These are phyloP conservation scores for Leccinum barrowsii DNA, from an alignment of 768 basidiomycete species.

Conservation along the genomic window DNA sequence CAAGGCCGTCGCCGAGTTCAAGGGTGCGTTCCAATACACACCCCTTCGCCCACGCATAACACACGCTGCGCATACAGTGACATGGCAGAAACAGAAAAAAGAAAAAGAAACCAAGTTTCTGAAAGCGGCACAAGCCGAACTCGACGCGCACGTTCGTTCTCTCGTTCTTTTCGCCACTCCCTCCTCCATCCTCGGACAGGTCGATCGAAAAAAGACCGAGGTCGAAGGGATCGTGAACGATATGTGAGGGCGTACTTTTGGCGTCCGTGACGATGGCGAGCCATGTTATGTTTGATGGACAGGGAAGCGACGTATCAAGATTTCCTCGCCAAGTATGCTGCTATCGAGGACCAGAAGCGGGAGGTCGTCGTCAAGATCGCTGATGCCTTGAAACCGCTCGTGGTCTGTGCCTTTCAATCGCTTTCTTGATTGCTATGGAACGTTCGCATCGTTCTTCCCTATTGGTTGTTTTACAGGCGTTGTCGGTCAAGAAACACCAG, in stretches of 20 bases:
- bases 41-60: not conserved
- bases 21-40: conserved; percentile 16
- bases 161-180: not conserved
- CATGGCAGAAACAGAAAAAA: conserved; percentile 32
- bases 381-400: conserved; percentile 22
- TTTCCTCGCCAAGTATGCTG: conserved; percentile 22
- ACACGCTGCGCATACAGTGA: conserved; percentile 14
- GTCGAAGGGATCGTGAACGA: conserved; percentile 16
- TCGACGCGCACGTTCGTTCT: conserved; percentile 23
- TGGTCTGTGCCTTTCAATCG: conserved; percentile 15
- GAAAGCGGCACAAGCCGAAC: conserved; percentile 20
- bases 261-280: not conserved
- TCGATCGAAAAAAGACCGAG: conserved; percentile 19
- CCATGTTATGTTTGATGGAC: not conserved
- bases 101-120: conserved; percentile 25
- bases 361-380: conserved; percentile 24
- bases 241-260: conserved; percentile 24
- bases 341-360: conserved; percentile 27
- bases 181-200: conserved; percentile 7
- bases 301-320: conserved; percentile 27
- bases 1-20: conserved; percentile 31
- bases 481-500: conserved; percentile 30
- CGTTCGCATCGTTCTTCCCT: not conserved
- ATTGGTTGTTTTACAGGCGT: conserved; percentile 9
- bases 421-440: not conserved